phyloP scores from a whole-genome alignment of 2,329 filamentous ascomycete species.

The Dothidotthia symphoricarpi region DNA sequence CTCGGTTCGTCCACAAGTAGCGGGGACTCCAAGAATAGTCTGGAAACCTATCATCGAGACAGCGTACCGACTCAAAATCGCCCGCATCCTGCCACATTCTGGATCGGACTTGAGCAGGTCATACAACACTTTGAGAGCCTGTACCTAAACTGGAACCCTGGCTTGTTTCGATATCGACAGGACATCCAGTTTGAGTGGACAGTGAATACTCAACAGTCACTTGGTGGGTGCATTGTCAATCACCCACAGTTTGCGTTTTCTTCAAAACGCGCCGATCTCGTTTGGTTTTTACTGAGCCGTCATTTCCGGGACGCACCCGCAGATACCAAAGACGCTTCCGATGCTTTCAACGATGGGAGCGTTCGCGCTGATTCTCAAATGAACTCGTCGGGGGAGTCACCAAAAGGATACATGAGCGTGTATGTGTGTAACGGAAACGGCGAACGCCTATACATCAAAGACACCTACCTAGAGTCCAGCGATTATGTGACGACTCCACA shows the following conservation, averaged over 20 bases:
- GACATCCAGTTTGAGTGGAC: constrained; percentile 91
- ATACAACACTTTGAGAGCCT: constrained; percentile 92
- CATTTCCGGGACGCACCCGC: constrained; percentile 67
- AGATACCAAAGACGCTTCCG: constrained; percentile 39
- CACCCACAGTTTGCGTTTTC: constrained; percentile 61
- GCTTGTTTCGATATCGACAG: constrained; percentile 74
- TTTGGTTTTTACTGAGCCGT: constrained; percentile 83
- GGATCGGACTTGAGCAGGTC: constrained; percentile 86
- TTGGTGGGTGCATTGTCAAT: constrained; percentile 70
- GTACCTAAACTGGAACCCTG: constrained; percentile 96
- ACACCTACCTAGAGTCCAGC: constrained; percentile 68
- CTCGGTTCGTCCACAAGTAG: constrained; percentile 20
- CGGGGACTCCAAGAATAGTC: constrained; percentile 12
- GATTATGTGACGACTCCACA: constrained; percentile 95
- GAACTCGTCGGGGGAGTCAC: constrained; percentile 29
- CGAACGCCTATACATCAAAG: constrained; percentile 69
- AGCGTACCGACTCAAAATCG: constrained; percentile 34
- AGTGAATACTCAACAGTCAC: constrained; percentile 51
- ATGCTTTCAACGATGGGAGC: constrained; percentile 34
- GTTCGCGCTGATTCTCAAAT: constrained; percentile 22
- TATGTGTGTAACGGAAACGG: constrained; percentile 74
- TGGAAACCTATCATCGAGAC: constrained; percentile 24
- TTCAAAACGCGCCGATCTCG: constrained; percentile 55
- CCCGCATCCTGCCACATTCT: constrained; percentile 73
- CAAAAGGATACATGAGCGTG: constrained; percentile 79